These are phyloP conservation scores for Trifolium dubium DNA, from an alignment of 306 rosid genomes.

Conservation along the genomic window DNA sequence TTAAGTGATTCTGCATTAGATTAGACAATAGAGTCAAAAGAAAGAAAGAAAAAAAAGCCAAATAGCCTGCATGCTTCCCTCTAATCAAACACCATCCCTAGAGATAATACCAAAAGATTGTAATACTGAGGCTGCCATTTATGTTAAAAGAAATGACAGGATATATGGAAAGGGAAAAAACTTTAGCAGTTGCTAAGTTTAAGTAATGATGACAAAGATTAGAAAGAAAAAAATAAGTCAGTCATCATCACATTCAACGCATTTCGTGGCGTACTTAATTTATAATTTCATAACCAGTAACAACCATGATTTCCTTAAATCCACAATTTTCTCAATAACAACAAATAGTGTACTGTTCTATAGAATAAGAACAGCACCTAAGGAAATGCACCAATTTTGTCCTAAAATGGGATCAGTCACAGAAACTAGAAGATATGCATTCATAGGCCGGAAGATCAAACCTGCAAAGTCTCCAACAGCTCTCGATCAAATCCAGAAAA, in stretches of 20 bases:
- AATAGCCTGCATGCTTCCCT: neutral
- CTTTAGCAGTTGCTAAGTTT: constrained; percentile 11
- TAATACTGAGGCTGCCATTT: neutral
- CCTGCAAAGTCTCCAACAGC: constrained; percentile 84
- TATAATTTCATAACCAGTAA: too few relatives aligned
- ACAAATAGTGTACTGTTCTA: too few relatives aligned
- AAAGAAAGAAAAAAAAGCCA: neutral
- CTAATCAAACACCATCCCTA: constrained; percentile 15
- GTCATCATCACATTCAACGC: neutral
- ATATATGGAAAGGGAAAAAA: too few relatives aligned
- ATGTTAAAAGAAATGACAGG: neutral
- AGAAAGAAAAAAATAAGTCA: neutral
- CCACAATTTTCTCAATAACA: too few relatives aligned
- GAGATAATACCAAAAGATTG: constrained; percentile 19
- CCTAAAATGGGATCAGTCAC: neutral
- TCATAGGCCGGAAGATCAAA: constrained; percentile 42
- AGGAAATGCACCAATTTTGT: too few relatives aligned
- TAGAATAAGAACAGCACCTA: too few relatives aligned
- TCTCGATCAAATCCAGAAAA: constrained; percentile 67
- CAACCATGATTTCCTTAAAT: too few relatives aligned
- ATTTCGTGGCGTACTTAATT: too few relatives aligned
- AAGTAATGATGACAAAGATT: neutral
- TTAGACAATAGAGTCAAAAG: constrained; percentile 31
- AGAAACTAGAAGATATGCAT: constrained; percentile 25
- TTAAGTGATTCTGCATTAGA: constrained; percentile 70